phyloP scores from a whole-genome alignment of 441 rosid species.

The Oxalis stricta region DNA sequence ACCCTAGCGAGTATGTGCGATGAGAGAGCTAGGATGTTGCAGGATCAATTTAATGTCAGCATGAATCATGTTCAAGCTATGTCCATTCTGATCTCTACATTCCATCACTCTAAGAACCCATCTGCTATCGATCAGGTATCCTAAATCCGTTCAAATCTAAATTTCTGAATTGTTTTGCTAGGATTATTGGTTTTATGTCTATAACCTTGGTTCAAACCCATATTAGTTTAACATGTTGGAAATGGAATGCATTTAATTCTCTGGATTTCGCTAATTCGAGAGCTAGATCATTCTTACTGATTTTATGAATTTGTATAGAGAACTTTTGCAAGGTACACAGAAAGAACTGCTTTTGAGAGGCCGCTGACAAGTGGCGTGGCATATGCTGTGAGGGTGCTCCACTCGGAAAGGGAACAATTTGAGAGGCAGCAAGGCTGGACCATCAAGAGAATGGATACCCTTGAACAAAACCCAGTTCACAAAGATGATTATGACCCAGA shows the following conservation, averaged over 20 bases:
- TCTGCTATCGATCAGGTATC: slow-evolving; percentile 91
- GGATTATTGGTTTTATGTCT: too few relatives aligned
- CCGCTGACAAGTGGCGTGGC: slow-evolving; percentile 98
- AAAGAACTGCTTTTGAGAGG: slow-evolving; percentile 90
- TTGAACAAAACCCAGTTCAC: slow-evolving; percentile 60
- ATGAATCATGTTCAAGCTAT: slow-evolving; percentile 93
- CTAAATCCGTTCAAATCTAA: slow-evolving; percentile 16
- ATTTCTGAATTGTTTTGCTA: too few relatives aligned
- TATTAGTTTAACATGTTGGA: too few relatives aligned
- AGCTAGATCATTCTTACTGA: slow-evolving; percentile 24
- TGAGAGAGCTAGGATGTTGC: slow-evolving; percentile 88
- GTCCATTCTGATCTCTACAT: slow-evolving; percentile 81
- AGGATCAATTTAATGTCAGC: slow-evolving; percentile 94
- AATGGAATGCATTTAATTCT: too few relatives aligned
- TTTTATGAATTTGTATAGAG: slow-evolving; percentile 31
- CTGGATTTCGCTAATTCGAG: slow-evolving; percentile 6
- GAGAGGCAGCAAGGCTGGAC: slow-evolving; percentile 91
- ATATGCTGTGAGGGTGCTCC: slow-evolving; percentile 83
- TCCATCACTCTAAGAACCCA: slow-evolving; percentile 74
- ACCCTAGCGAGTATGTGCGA: slow-evolving; percentile 77
- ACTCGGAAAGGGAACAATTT: slow-evolving; percentile 75
- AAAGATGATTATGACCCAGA: slow-evolving; percentile 58
- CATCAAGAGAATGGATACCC: slow-evolving; percentile 63
- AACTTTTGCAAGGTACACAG: slow-evolving; percentile 84
- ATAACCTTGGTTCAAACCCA: too few relatives aligned